Percentiles rank a stretch among this genome's conserved stretches.
These are phyloP conservation scores for Stereum hirsutum DNA, from an alignment of 1,284 basidiomycete species.

Conservation along the genomic window DNA sequence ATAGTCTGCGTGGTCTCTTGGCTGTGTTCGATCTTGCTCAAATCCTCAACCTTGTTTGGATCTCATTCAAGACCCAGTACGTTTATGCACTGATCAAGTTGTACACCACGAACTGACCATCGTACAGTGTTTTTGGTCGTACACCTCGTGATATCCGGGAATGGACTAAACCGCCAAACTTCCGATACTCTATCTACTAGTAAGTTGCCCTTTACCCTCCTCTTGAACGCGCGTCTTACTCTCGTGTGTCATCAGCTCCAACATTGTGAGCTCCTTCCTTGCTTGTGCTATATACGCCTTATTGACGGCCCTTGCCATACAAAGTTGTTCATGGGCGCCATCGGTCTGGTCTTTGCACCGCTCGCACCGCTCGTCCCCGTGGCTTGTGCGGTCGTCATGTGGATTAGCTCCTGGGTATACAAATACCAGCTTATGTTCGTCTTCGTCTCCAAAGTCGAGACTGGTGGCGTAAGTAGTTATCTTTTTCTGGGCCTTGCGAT, in stretches of 20 bases:
- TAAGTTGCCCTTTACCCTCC: conserved; percentile 27
- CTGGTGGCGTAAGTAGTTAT: conserved; percentile 67
- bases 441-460: conserved; percentile 80
- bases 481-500: no score
- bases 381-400: conserved; percentile 74
- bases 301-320: conserved; percentile 4
- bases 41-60: conserved; percentile 81
- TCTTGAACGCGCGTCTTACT: conserved; percentile 9
- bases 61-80: conserved; percentile 77
- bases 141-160: conserved; percentile 95
- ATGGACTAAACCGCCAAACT: conserved; percentile 91
- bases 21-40: conserved; percentile 94
- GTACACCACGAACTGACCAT: conserved; percentile 5
- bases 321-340: conserved; percentile 84
- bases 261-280: conserved; percentile 35
- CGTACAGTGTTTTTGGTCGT: conserved; percentile 73
- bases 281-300: neutral
- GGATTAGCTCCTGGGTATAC: conserved; percentile 76
- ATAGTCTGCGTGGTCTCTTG: conserved; percentile 84
- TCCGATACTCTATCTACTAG: conserved; percentile 89
- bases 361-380: conserved; percentile 83
- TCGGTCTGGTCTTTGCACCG: conserved; percentile 87
- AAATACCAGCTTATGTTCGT: conserved; percentile 95
- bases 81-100: no score
- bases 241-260: conserved; percentile 36